Evolutionary conservation across 2,329 filamentous ascomycete genomes (phyloP), one percentile per base, ranked within the genome.

Genomic region (Pseudopyricularia cyperi): DNA sequence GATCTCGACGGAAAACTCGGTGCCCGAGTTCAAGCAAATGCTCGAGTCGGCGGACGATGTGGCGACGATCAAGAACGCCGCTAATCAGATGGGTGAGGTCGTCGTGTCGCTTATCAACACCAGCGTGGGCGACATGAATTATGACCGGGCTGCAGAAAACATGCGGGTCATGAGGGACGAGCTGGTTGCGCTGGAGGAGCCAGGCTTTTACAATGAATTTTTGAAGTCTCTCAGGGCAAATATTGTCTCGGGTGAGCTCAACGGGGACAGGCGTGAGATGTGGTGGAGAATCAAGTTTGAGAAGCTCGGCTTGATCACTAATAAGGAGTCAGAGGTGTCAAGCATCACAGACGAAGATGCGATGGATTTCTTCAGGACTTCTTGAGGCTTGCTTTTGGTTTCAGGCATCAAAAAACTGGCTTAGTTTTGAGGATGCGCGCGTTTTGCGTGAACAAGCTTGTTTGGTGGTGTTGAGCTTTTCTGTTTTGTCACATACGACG

Each of bases 11-110:
- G 76, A 84, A 9, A 97, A 97, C 57, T 81, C 90, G 1, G 81
- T 97, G 5, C 89, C 93, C 0, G 87, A 91, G 54, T 96, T 95
- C 77, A 94, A 90, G 63, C 88, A 89, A 64, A 76, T 83, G 3
- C 72, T 97, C 15, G 73, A 73, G 1, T 68, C 70, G 1, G 75
- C 84, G 0, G 74, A 79, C 7, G 76, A 82, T 28, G 69, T 84
- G 1, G 69, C 76, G 1, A 73, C 77, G 3, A 77, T 94, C 51
- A 73, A 80, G 54, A 77, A 83, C 17, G 85, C 85, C 1, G 75
- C 82, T 6, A 79, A 82, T 57, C 87, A 94, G 61, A 86, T 97
- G 79, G 80, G 76, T 12, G 64, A 64, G 4, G 83, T 95, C 52
- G 77, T 95, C 46, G 75, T 81, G 53, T 70, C 73, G 7, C 78